phyloP scores from a whole-genome alignment of 148 eudicot genomes.

The Salicornia ramosissima region DNA sequence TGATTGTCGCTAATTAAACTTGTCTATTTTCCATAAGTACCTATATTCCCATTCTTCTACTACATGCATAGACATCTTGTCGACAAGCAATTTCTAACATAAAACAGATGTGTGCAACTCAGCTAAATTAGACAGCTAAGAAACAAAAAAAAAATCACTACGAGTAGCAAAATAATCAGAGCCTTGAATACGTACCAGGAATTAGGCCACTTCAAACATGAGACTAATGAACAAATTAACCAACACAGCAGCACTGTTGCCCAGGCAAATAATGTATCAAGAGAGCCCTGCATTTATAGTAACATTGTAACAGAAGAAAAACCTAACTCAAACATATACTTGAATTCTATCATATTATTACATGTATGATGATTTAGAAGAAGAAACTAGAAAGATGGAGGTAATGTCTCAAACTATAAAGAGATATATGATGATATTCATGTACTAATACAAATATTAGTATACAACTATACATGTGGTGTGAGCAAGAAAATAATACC shows the following conservation, averaged over 20 bases:
- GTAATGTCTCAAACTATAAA: too few species aligned
- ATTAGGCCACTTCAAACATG: constrained; percentile 30
- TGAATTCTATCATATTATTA: not conserved
- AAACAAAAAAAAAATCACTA: not conserved
- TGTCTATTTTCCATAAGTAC: not conserved
- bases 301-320: not conserved
- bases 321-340: not conserved
- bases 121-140: not conserved
- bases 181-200: constrained; percentile 40
- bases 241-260: constrained; percentile 39
- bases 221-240: constrained; percentile 34
- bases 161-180: not conserved
- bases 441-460: too few species aligned
- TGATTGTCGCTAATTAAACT: not conserved
- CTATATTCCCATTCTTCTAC: not conserved
- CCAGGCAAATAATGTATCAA: constrained; percentile 61
- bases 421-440: too few species aligned
- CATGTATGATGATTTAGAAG: not conserved
- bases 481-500: too few species aligned
- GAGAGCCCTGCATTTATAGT: constrained; percentile 55
- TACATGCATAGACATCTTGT: not conserved
- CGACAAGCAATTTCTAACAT: not conserved
- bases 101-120: not conserved
- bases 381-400: too few species aligned
- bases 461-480: too few species aligned